A percentile compares a stretch with the other conserved stretches of the same genome.
phyloP scores from a whole-genome alignment of 352 stramenopile genomes.

The Phytophthora tentaculata region DNA sequence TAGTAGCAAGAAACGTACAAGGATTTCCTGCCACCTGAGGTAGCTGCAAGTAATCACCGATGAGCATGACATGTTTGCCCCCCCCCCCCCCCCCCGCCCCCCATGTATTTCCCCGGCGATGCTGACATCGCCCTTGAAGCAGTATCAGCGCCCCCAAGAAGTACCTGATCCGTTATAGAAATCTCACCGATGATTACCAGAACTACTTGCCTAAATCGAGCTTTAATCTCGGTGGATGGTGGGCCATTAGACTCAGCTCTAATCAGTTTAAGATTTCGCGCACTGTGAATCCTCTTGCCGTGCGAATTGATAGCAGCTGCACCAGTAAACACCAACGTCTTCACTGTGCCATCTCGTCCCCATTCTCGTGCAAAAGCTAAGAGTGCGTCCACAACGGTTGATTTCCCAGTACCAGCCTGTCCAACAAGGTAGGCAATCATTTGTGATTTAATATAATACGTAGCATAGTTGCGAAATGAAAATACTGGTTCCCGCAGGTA shows the following conservation, averaged over 20 bases:
- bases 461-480: constrained; percentile 15
- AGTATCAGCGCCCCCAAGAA: too few species aligned
- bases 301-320: constrained; percentile 21
- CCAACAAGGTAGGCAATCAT: constrained; percentile 13
- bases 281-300: constrained; percentile 11
- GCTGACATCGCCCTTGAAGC: too few species aligned
- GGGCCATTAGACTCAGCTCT: constrained; percentile 1
- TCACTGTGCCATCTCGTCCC: not conserved
- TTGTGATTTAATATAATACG: constrained; percentile 10
- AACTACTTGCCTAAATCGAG: constrained; percentile 14
- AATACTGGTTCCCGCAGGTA: not conserved
- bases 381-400: constrained; percentile 5
- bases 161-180: constrained; percentile 30
- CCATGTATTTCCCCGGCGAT: constrained; percentile 32
- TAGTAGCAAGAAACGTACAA: constrained; percentile 10
- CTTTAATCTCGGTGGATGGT: constrained; percentile 28
- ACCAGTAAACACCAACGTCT: constrained; percentile 9
- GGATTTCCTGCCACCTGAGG: constrained; percentile 8
- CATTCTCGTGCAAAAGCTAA: constrained; percentile 5
- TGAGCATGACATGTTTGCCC: constrained; percentile 33
- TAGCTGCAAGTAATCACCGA: constrained; percentile 35
- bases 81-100: too few species aligned
- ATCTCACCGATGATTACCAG: constrained; percentile 40
- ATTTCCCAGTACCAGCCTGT: constrained; percentile 12
- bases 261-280: constrained; percentile 5